Evolutionary conservation across 345 rosid species (phyloP).

Genomic region (Arabis hirsuta): DNA sequence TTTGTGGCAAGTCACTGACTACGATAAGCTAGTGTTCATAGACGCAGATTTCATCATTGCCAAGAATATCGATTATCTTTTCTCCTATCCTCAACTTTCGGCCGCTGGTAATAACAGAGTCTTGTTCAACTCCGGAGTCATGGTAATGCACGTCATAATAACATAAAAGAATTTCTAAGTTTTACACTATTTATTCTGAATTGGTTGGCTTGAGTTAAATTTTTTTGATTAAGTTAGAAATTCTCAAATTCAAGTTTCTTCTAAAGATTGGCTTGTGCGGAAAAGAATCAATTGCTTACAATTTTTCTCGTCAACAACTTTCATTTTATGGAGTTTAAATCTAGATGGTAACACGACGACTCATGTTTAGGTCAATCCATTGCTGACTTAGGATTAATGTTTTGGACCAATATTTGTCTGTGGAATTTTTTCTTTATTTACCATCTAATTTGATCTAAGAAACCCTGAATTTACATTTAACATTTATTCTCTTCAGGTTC

Average conservation of each 20-base stretch:
- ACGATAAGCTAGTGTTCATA: conserved; percentile 69
- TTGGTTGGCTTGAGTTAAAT: too few species aligned
- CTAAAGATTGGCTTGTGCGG: not conserved
- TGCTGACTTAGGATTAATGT: not conserved
- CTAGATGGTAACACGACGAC: not conserved
- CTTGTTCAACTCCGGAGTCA: conserved; percentile 82
- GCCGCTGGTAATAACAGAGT: conserved; percentile 52
- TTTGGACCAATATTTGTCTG: not conserved
- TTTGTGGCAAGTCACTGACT: conserved; percentile 65
- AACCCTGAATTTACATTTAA: not conserved
- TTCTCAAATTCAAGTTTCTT: not conserved
- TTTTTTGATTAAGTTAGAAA: not conserved
- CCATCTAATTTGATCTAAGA: not conserved
- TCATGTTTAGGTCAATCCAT: not conserved
- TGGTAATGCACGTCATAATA: conserved; percentile 49
- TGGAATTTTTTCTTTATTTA: not conserved
- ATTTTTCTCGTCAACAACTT: not conserved
- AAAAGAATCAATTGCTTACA: not conserved
- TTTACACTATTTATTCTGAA: not conserved
- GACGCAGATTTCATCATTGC: conserved; percentile 71
- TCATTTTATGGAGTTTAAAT: not conserved
- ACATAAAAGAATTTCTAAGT: not conserved
- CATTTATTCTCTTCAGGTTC: conserved; percentile 16
- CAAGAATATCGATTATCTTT: conserved; percentile 61
- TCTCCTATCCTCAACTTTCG: conserved; percentile 66